Evolutionary conservation across 2,329 filamentous ascomycete species (phyloP), one percentile per base, ranked within the genome.

Genomic region (Chalara sp.): DNA sequence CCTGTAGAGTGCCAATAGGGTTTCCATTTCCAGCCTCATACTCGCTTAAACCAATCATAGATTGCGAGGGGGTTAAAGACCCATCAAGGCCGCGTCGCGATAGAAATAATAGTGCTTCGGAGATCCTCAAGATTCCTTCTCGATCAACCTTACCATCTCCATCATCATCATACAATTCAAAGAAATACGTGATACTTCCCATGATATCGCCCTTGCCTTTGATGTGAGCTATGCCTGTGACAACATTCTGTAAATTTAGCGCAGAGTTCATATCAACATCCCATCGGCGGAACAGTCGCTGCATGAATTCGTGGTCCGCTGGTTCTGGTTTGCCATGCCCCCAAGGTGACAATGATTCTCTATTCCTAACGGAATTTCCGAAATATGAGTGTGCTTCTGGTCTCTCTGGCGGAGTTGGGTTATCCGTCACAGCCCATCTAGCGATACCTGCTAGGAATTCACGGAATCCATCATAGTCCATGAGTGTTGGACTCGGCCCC

Each of bases 131-230:
- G 52, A 99, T 99, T 5, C 93, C 93, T 68, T 99, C 93, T 8
- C 93, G 83, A 63, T 97, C 93, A 5, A 99, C 91, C 60, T 82
- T 89, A 30, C 93, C 93, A 65, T 96, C 90, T 1, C 83, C 80
- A 61, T 92, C 86, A 58, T 99, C 92, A 65, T 99, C 93, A 67
- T 97, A 96, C 0, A 99, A 80, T 63, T 96, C 89, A 61, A 99
- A 99, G 68, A 99, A 97, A 70, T 97, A 97, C 53, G 84, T 93
- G 63, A 99, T 97, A 52, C 88, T 93, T 32, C 89, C 89, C 92
- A 99, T 96, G 58, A 99, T 96, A 68, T 99, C 93, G 44, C 86
- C 84, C 50, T 87, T 90, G 6, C 93, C 92, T 67, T 96, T 97
- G 63, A 99, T 89, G 11, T 87, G 83, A 2, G 92, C 91, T 44